A percentile compares a stretch with the other conserved stretches of the same genome.
These are phyloP conservation scores for Coemansia asiatica DNA, from an alignment of 192 early-diverging fungal species.

Conservation along the genomic window DNA sequence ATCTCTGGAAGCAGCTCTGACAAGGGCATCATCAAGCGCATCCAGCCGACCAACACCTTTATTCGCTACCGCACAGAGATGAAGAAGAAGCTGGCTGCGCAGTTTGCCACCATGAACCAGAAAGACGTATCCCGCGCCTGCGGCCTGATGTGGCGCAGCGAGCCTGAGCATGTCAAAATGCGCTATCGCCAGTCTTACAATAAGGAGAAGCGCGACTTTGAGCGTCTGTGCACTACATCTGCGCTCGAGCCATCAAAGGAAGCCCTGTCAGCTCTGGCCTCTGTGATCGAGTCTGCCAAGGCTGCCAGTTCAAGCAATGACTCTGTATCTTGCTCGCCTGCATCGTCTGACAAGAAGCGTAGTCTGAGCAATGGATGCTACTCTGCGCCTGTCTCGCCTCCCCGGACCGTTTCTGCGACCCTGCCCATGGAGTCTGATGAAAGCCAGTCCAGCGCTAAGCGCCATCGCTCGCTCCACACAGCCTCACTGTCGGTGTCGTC, in stretches of 20 bases:
- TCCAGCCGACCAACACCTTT: conserved; percentile 59
- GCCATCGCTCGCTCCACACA: conserved; percentile 38
- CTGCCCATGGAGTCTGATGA: conserved; percentile 11
- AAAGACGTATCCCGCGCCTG: conserved; percentile 57
- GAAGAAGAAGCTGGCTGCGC: conserved; percentile 51
- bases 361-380: conserved; percentile 39
- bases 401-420: conserved; percentile 20
- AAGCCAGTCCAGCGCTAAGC: conserved; percentile 30
- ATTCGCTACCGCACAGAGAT: conserved; percentile 60
- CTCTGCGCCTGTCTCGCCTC: conserved; percentile 51
- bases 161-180: conserved; percentile 55
- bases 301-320: neutral
- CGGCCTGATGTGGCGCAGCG: conserved; percentile 58
- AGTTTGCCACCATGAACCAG: conserved; percentile 56
- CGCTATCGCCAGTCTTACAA: conserved; percentile 59
- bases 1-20: conserved; percentile 42
- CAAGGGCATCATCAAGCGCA: conserved; percentile 54
- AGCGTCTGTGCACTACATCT: conserved; percentile 55
- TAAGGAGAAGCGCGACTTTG: conserved; percentile 57
- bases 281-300: conserved; percentile 29
- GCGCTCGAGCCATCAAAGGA: conserved; percentile 46
- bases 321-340: neutral
- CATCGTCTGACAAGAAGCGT: conserved; percentile 38
- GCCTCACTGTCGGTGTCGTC: conserved; percentile 27
- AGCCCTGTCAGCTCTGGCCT: conserved; percentile 42